These are phyloP conservation scores for Chlorencoelia australis DNA, from an alignment of 2,329 filamentous ascomycete genomes.

Conservation along the genomic window DNA sequence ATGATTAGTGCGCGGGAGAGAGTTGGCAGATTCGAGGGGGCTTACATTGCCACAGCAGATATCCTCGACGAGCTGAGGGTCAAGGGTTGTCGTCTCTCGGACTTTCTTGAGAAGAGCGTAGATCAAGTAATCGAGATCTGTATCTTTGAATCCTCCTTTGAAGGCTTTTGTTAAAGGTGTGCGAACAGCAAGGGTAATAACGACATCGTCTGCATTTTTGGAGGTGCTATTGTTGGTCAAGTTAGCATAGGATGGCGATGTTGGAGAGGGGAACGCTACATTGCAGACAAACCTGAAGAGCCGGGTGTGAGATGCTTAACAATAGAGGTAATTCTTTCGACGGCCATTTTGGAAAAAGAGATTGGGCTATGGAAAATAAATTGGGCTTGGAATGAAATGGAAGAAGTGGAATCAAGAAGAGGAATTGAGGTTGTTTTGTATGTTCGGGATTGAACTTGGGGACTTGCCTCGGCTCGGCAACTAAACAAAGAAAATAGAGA, in stretches of 20 bases:
- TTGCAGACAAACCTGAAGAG: conserved; percentile 58
- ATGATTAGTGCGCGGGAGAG: neutral
- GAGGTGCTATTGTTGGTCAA: conserved; percentile 50
- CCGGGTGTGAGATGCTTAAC: conserved; percentile 75
- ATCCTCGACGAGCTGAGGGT: conserved; percentile 76
- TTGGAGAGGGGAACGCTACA: conserved; percentile 50
- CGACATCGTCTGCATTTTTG: conserved; percentile 91
- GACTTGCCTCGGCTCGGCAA: conserved; percentile 2
- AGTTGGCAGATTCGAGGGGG: too few relatives aligned
- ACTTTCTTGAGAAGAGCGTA: conserved; percentile 75
- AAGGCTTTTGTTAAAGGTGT: conserved; percentile 80
- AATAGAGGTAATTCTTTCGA: conserved; percentile 78
- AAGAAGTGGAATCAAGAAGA: neutral
- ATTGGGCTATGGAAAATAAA: neutral
- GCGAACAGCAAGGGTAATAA: conserved; percentile 86
- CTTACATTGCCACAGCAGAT: conserved; percentile 85
- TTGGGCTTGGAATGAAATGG: neutral
- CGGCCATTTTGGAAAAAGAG: conserved; percentile 60
- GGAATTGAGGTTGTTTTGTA: neutral
- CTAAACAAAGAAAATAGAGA: neutral
- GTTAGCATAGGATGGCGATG: conserved; percentile 18
- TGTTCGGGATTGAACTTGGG: neutral
- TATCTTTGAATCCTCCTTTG: conserved; percentile 96
- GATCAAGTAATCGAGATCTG: conserved; percentile 74
- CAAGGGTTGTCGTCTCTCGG: conserved; percentile 60